Evolutionary conservation across 2,329 filamentous ascomycete genomes (phyloP).

Genomic region (Drechmeria coniospora): DNA sequence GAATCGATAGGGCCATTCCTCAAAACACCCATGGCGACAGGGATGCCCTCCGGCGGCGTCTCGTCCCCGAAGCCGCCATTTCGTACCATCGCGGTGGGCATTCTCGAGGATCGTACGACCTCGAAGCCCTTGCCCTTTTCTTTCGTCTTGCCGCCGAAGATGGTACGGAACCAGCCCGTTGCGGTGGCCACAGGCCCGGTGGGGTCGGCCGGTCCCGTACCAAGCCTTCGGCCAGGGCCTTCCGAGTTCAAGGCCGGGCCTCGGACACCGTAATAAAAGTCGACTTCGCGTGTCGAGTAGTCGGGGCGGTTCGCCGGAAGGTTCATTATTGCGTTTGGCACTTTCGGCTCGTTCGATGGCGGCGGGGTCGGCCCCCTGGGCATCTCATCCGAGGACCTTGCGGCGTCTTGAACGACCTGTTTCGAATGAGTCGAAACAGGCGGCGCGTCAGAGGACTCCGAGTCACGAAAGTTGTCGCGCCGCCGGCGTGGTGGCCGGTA

Average conservation of each 20-base stretch:
- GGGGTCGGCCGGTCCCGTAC: conserved; percentile 88
- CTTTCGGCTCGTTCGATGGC: conserved; percentile 16
- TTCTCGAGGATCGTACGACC: conserved; percentile 78
- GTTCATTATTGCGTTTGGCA: conserved; percentile 13
- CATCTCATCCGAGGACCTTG: conserved; percentile 22
- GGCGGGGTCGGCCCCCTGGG: conserved; percentile 29
- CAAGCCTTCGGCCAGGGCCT: conserved; percentile 65
- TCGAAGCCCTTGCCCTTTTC: conserved; percentile 96
- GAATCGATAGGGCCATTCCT: conserved; percentile 48
- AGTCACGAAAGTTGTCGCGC: conserved; percentile 39
- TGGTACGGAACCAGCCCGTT: conserved; percentile 69
- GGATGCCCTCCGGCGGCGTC: conserved; percentile 50
- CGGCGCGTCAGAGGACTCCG: conserved; percentile 16
- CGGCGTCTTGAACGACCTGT: conserved; percentile 20
- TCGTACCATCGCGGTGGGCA: conserved; percentile 56
- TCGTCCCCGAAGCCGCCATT: conserved; percentile 43
- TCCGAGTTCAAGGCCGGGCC: conserved; percentile 77
- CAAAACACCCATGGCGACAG: conserved; percentile 45
- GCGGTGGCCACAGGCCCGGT: conserved; percentile 83
- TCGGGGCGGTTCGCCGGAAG: conserved; percentile 52
- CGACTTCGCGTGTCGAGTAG: conserved; percentile 85
- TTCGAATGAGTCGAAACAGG: conserved; percentile 18
- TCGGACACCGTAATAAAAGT: conserved; percentile 90
- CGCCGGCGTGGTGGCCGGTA: conserved; percentile 71
- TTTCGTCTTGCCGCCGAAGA: conserved; percentile 75